These are phyloP conservation scores for Recurvomyces mirabilis DNA, from an alignment of 495 filamentous ascomycete genomes.

Conservation along the genomic window DNA sequence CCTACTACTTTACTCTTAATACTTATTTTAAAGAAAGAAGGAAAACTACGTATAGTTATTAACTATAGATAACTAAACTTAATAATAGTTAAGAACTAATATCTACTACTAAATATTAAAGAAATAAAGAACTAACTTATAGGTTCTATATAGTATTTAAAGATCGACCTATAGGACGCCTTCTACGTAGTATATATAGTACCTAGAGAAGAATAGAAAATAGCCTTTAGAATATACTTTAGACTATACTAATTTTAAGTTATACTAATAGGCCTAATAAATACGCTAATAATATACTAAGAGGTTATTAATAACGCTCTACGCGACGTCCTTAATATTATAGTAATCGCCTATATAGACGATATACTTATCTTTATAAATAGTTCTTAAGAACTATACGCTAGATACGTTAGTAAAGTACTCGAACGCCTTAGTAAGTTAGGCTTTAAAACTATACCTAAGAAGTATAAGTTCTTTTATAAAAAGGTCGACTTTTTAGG, in stretches of 20 bases:
- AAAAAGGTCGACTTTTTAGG: not conserved
- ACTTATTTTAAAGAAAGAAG: conserved; percentile 27
- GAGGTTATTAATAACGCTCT: not conserved
- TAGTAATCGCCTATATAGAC: too few relatives aligned
- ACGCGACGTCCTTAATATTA: too few relatives aligned
- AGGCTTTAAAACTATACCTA: too few relatives aligned
- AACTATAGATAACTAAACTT: too few relatives aligned
- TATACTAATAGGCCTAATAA: not conserved
- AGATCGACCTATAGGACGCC: too few relatives aligned
- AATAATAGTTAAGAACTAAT: too few relatives aligned
- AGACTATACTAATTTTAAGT: not conserved
- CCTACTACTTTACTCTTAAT: conserved; percentile 9
- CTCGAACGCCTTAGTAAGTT: not conserved
- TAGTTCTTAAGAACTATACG: not conserved
- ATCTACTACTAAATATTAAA: too few relatives aligned
- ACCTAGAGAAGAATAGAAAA: not conserved
- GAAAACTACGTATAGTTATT: too few relatives aligned
- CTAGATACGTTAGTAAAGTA: not conserved
- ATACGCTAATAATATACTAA: not conserved
- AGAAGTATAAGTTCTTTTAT: not conserved
- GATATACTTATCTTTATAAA: too few relatives aligned
- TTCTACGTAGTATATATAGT: conserved; percentile 20
- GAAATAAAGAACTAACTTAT: too few relatives aligned
- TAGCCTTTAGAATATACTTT: not conserved
- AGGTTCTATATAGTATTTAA: too few relatives aligned